Evolutionary conservation across 179 eudicot genomes (phyloP), one percentile per base, ranked within the genome.

Genomic region (Beta lomatogona): DNA sequence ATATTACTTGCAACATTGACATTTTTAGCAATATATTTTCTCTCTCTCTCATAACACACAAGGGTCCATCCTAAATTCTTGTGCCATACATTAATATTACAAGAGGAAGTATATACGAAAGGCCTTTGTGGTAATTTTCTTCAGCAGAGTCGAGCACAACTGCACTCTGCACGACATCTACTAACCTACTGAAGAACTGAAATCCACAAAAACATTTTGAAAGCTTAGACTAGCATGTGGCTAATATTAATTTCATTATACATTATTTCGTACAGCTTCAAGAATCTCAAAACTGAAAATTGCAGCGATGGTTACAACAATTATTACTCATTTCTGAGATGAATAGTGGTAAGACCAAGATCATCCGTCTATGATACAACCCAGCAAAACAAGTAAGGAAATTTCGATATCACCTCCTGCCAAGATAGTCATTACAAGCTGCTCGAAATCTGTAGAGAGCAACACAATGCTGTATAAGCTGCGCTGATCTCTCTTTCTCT

Each of bases 331-430:
- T 18, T 58, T 58, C 18, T 3, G 19, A 60, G 18, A 12, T 21
- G 13, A n/a, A 9, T 61, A 9, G 21, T 61, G 31, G 66, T 61
- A 61, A 61, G 10, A 61, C 25, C 69, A 64, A 11, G 0, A 64
- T 64, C 69, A 6, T 41, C 44, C 12, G 69, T 64, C 13, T 61
- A 60, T 60, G n/a, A 14, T 64, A 64, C 41, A 12, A 5, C 16
- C 69, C 41, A 28, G 25, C 10, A 64, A 22, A 11, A 14, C 59
- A 55, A 25, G 7, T 6, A 28, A 14, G 41, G 28, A 0, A 13
- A 25, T 67, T 78, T 53, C 57, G 1, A 48, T 9, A 25, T 65
- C 73, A 53, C 65, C 25, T 53, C 70, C 36, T 78, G 74, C 73
- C 11, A 50, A 14, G 72, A n/a, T 53, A 64, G 15, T 66, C 52